Percentiles rank a stretch among this genome's conserved stretches.
Conservation (phyloP, 441 rosid species). For the Melastoma candidum region DNA sequence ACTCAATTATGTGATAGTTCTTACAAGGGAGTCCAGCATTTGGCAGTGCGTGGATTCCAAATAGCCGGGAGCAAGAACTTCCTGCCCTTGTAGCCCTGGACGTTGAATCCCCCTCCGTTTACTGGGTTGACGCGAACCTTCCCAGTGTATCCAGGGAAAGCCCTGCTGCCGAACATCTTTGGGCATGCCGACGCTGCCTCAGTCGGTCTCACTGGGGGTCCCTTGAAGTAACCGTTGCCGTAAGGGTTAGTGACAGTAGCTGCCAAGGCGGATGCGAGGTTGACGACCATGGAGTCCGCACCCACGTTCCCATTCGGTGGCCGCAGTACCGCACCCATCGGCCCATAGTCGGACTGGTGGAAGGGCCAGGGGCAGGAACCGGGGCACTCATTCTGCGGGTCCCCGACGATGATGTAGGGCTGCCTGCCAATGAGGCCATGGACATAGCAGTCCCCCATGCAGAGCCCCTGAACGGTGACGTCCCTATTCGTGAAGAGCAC, state of each 20-base stretch:
- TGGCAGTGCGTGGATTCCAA: conserved; percentile 33
- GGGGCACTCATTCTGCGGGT: conserved; percentile 54
- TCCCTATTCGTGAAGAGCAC: conserved; percentile 34
- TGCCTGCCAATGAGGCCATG: conserved; percentile 25
- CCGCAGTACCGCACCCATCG: conserved; percentile 28
- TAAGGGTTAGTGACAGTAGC: conserved; percentile 31
- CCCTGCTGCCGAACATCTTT: conserved; percentile 2
- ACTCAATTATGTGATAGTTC: too few species aligned
- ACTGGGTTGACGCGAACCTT: conserved; percentile 28
- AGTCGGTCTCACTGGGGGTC: neutral
- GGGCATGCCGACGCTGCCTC: conserved; percentile 3
- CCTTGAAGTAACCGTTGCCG: conserved; percentile 17
- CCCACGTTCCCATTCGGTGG: conserved; percentile 50
- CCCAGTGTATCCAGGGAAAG: conserved; percentile 5
- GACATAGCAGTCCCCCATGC: conserved; percentile 38
- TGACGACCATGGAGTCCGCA: conserved; percentile 46
- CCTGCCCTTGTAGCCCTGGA: conserved; percentile 31
- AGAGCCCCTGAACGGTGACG: conserved; percentile 40
- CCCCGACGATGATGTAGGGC: conserved; percentile 43
- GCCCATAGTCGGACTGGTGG: conserved; percentile 27
- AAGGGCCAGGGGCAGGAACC: conserved; percentile 66
- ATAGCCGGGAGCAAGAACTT: conserved; percentile 54
- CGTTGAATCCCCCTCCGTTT: conserved; percentile 40
- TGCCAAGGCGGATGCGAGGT: conserved; percentile 48
- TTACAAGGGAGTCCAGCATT: conserved; percentile 31